Percentiles rank a stretch among this genome's conserved stretches.
These are phyloP conservation scores for Jimgerdemannia flammicorona DNA, from an alignment of 192 early-diverging fungal species.

Conservation along the genomic window DNA sequence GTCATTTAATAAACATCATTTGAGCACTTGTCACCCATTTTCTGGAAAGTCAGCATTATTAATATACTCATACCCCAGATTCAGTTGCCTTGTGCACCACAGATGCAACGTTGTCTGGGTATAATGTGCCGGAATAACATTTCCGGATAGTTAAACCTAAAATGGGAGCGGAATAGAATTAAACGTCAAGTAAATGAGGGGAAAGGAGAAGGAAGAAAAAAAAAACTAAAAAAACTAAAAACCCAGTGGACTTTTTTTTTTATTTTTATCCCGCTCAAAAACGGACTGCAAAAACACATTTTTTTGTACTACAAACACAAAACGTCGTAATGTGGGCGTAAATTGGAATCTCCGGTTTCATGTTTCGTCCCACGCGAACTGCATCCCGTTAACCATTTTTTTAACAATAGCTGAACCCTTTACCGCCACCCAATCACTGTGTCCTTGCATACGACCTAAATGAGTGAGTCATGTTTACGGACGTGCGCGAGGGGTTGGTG, in stretches of 20 bases:
- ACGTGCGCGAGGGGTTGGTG: neutral
- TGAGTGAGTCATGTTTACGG: neutral
- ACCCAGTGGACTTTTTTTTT: neutral
- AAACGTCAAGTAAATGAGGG: neutral
- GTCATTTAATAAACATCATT: too few relatives aligned
- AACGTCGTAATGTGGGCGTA: neutral
- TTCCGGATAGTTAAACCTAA: neutral
- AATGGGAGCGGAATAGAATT: neutral
- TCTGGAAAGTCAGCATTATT: too few relatives aligned
- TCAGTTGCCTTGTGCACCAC: too few relatives aligned
- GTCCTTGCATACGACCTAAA: neutral
- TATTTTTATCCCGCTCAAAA: neutral
- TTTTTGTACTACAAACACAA: neutral
- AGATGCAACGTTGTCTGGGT: too few relatives aligned
- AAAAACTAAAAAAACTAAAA: too few relatives aligned
- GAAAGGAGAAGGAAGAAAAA: neutral
- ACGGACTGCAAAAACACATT: neutral
- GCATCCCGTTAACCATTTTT: too few relatives aligned
- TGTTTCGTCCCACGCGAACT: neutral
- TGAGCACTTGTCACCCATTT: too few relatives aligned
- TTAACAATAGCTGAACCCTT: too few relatives aligned
- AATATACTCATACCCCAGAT: too few relatives aligned
- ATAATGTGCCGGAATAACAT: too few relatives aligned
- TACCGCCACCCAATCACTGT: neutral
- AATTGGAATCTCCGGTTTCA: neutral